Evolutionary conservation across 768 basidiomycete genomes (phyloP), one percentile per base, ranked within the genome.

Genomic region (Lepiota brunneoincarnata): DNA sequence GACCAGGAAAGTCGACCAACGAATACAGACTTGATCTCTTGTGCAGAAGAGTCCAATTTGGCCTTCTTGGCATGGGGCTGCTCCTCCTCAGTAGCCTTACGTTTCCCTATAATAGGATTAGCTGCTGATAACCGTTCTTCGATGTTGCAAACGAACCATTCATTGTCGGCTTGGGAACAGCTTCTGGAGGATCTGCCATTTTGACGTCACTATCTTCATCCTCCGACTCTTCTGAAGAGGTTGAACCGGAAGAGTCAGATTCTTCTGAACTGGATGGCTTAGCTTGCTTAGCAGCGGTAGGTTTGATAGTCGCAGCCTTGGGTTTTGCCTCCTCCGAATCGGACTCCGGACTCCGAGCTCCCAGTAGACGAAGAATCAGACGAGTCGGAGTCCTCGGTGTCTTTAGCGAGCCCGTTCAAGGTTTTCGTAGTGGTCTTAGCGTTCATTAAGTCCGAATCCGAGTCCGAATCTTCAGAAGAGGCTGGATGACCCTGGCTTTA

Each of bases 1-100:
- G 90, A 91, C 95, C 95, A 99, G 11, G 93, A 95, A 41, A 99
- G 80, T 55, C 82, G 81, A 51, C 96, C 96, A 60, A 99, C 93
- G 65, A 95, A 98, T 62, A 98, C 80, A 36, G 88, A 86, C 63
- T 77, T 86, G 14, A 76, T 75, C 54, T 84, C 78, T 59, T 81
- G 78, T 38, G 74, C 75, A 18, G 68, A 66, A 14, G 69, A 69
- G 42, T 72, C 80, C 45, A 87, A 75, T 76, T 94, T 97, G 61
- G 76, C 80, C 72, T 96, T 96, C 80, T 98, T 96, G 35, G 81
- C 70, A 37, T 85, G 78, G 12, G 77, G 78, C 40, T 79, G 72
- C 17, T 71, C 72, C 23, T 81, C 81, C 18, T 79, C 81, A 23
- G 84, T 82, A 24, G 89, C 91, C 72, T 95, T 95, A 62, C 93